A percentile compares a stretch with the other conserved stretches of the same genome.
Conservation (phyloP, 2,329 filamentous ascomycete species). For the Aaosphaeria pasadenensis region DNA sequence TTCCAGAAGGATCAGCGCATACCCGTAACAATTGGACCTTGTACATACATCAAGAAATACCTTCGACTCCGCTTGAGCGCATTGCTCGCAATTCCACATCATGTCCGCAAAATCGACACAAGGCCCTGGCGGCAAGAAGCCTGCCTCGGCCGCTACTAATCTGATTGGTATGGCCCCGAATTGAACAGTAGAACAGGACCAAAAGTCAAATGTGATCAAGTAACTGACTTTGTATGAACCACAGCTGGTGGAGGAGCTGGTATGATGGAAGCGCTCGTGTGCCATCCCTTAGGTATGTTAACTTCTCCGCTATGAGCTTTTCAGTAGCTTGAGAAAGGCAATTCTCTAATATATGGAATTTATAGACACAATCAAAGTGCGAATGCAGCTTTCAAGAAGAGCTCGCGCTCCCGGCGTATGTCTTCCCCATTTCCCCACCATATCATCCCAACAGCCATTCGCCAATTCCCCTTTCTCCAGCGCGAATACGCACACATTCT, state of each 20-base stretch:
- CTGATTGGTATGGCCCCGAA: constrained; percentile 67
- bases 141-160: constrained; percentile 83
- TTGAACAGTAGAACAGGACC: neutral
- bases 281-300: constrained; percentile 80
- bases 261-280: constrained; percentile 98
- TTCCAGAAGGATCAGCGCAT: no score
- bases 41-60: no score
- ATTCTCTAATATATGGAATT: constrained; percentile 12
- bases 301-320: constrained; percentile 20
- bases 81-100: constrained; percentile 10
- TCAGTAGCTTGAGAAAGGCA: neutral
- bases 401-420: constrained; percentile 74
- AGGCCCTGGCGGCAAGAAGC: constrained; percentile 65
- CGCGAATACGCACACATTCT: neutral
- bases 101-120: constrained; percentile 62
- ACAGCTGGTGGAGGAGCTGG: constrained; percentile 92
- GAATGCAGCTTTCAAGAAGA: constrained; percentile 94
- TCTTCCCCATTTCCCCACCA: constrained; percentile 12
- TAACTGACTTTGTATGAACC: neutral
- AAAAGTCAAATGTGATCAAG: neutral
- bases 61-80: constrained; percentile 2
- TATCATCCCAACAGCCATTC: no score
- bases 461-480: no score
- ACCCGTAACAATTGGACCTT: constrained; percentile 8
- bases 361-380: constrained; percentile 95